Percentiles rank a stretch among this genome's conserved stretches.
Evolutionary conservation across 768 basidiomycete genomes (phyloP).

Genomic region (Hygrophorus russula): DNA sequence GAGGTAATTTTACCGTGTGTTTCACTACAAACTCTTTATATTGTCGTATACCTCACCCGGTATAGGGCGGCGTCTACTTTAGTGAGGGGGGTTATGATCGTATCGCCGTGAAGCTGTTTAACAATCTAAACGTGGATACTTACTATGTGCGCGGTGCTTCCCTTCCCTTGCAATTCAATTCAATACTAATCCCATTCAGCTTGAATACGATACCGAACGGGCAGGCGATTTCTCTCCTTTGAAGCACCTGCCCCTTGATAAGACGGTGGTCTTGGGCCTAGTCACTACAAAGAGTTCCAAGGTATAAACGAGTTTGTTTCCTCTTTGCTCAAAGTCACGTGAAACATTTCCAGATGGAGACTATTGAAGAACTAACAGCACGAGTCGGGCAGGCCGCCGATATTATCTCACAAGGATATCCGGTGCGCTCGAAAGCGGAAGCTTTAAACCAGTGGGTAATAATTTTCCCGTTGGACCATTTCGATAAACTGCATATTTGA

Average conservation of each 20-base stretch:
- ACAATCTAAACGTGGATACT: slow-evolving; percentile 44
- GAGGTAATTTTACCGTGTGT: slow-evolving; percentile 42
- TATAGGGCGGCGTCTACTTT: slow-evolving; percentile 38
- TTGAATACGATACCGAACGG: slow-evolving; percentile 58
- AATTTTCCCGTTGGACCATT: neutral
- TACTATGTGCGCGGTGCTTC: slow-evolving; percentile 27
- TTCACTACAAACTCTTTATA: slow-evolving; percentile 1
- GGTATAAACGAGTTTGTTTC: slow-evolving; percentile 14
- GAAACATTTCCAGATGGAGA: slow-evolving; percentile 30
- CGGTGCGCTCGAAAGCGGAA: slow-evolving; percentile 31
- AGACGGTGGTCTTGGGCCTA: slow-evolving; percentile 36
- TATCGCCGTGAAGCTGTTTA: slow-evolving; percentile 46
- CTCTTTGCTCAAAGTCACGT: neutral
- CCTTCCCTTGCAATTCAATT: neutral
- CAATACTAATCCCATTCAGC: slow-evolving; percentile 20
- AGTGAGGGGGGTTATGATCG: slow-evolving; percentile 49
- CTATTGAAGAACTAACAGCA: slow-evolving; percentile 33
- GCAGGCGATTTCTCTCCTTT: slow-evolving; percentile 51
- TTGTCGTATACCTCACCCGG: neutral
- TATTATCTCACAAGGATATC: slow-evolving; percentile 30
- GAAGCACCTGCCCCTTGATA: slow-evolving; percentile 35
- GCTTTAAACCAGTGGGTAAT: slow-evolving; percentile 40
- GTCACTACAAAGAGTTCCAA: slow-evolving; percentile 37
- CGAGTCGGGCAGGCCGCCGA: slow-evolving; percentile 45
- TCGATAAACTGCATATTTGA: neutral